Percentiles rank a stretch among this genome's conserved stretches.
These are phyloP conservation scores for Solanum hybrid DNA, from an alignment of 305 asterid species.

Conservation along the genomic window DNA sequence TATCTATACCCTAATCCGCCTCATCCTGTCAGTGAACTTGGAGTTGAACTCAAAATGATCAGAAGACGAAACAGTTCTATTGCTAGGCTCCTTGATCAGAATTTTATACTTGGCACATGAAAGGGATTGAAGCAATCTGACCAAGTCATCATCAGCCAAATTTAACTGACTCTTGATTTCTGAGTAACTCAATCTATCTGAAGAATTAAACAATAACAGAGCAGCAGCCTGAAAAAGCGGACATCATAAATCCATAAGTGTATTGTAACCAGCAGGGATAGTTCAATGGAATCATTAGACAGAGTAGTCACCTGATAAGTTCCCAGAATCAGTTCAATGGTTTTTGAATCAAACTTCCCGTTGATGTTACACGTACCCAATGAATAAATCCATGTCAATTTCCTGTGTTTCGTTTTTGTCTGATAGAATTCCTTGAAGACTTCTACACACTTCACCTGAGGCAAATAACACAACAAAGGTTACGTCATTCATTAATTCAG, in stretches of 20 bases:
- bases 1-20: slow-evolving; percentile 13
- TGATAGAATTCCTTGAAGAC: slow-evolving; percentile 19
- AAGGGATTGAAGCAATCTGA: slow-evolving; percentile 25
- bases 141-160: slow-evolving; percentile 17
- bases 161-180: slow-evolving; percentile 16
- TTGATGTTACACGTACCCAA: slow-evolving; percentile 24
- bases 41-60: slow-evolving; percentile 24
- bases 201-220: slow-evolving; percentile 16
- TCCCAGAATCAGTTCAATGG: slow-evolving; percentile 20
- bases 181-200: slow-evolving; percentile 22
- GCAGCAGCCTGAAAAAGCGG: slow-evolving; percentile 14
- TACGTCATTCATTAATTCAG: neutral
- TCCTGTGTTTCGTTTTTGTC: slow-evolving; percentile 17
- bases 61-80: slow-evolving; percentile 9
- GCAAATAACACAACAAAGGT: neutral
- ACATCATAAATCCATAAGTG: neutral
- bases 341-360: slow-evolving; percentile 18
- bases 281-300: neutral
- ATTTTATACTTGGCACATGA: slow-evolving; percentile 24
- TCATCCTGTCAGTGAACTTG: slow-evolving; percentile 22
- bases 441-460: slow-evolving; percentile 22
- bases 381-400: slow-evolving; percentile 27
- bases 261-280: neutral
- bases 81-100: slow-evolving; percentile 19
- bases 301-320: slow-evolving; percentile 17